Evolutionary conservation across 2,329 filamentous ascomycete species (phyloP).

Genomic region (Aspergillus costaricaensis): DNA sequence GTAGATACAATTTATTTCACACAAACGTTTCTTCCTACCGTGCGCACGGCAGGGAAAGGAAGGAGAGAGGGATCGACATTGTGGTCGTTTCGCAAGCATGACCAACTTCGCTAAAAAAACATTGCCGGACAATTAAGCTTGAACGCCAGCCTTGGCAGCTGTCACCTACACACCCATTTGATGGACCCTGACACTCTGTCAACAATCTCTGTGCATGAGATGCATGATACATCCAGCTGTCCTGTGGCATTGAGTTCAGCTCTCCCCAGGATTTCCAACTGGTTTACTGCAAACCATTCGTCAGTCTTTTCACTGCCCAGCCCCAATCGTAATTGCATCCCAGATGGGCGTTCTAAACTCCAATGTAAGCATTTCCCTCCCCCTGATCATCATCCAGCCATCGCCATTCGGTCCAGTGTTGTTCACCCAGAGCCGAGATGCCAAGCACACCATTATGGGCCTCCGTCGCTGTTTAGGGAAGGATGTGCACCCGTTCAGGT

Average conservation of each 20-base stretch:
- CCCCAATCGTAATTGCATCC: not conserved
- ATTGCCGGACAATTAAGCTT: constrained; percentile 16
- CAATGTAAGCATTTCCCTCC: not conserved
- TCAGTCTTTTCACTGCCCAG: not conserved
- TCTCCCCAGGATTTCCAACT: not conserved
- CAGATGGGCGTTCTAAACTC: not conserved
- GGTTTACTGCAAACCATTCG: not conserved
- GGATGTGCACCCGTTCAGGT: not conserved
- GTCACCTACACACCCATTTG: constrained; percentile 8
- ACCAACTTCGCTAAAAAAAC: constrained; percentile 2
- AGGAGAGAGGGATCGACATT: constrained; percentile 8
- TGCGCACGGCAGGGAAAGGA: not conserved
- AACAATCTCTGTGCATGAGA: constrained; percentile 1
- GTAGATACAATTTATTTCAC: no score
- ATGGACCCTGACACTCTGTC: constrained; percentile 4
- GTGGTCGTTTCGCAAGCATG: constrained; percentile 1
- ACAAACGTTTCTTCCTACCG: not conserved
- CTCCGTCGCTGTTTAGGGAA: not conserved
- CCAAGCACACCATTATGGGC: not conserved
- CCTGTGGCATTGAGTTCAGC: not conserved
- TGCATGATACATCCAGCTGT: not conserved
- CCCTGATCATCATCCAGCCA: constrained; percentile 1
- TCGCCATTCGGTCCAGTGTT: constrained; percentile 1
- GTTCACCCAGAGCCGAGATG: not conserved
- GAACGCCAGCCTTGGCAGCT: constrained; percentile 20